A percentile compares a stretch with the other conserved stretches of the same genome.
phyloP scores from a whole-genome alignment of 2,329 filamentous ascomycete genomes.

The Dactylellina cionopaga region DNA sequence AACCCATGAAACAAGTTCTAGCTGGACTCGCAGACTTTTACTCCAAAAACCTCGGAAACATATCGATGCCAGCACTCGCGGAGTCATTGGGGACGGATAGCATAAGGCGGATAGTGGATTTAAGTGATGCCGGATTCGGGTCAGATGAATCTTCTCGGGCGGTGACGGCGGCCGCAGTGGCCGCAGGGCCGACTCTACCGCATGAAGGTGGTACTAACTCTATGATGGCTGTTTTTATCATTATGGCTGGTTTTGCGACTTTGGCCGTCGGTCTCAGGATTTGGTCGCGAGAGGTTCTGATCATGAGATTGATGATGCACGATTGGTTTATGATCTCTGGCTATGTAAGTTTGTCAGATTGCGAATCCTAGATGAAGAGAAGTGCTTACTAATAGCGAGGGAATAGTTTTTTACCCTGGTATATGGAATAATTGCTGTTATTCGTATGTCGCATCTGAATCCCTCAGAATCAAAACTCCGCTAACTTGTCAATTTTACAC shows the following conservation, averaged over 20 bases:
- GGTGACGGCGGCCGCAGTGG: slow-evolving; percentile 17
- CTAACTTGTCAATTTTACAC: too few relatives aligned
- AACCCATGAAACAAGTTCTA: slow-evolving; percentile 26
- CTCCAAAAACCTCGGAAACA: not conserved
- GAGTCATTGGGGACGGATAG: slow-evolving; percentile 18
- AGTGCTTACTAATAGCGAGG: not conserved
- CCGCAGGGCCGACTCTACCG: not conserved
- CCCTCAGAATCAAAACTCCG: too few relatives aligned
- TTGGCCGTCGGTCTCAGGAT: slow-evolving; percentile 19
- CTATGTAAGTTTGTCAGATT: slow-evolving; percentile 41
- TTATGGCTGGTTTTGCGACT: slow-evolving; percentile 30
- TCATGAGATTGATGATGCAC: slow-evolving; percentile 29
- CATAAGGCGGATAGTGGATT: slow-evolving; percentile 9
- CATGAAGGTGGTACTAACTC: slow-evolving; percentile 7
- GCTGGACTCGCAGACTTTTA: slow-evolving; percentile 11
- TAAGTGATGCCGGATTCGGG: slow-evolving; percentile 19
- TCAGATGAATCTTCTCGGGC: not conserved
- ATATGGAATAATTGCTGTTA: slow-evolving; percentile 29
- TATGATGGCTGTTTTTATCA: slow-evolving; percentile 5
- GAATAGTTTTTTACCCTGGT: slow-evolving; percentile 17
- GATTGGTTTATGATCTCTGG: slow-evolving; percentile 50
- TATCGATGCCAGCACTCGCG: not conserved
- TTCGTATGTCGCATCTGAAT: slow-evolving; percentile 47
- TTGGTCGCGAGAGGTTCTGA: slow-evolving; percentile 41
- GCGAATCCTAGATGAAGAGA: not conserved